Evolutionary conservation across 345 rosid species (phyloP), one percentile per base, ranked within the genome.

Genomic region (Hypericum androsaemum): DNA sequence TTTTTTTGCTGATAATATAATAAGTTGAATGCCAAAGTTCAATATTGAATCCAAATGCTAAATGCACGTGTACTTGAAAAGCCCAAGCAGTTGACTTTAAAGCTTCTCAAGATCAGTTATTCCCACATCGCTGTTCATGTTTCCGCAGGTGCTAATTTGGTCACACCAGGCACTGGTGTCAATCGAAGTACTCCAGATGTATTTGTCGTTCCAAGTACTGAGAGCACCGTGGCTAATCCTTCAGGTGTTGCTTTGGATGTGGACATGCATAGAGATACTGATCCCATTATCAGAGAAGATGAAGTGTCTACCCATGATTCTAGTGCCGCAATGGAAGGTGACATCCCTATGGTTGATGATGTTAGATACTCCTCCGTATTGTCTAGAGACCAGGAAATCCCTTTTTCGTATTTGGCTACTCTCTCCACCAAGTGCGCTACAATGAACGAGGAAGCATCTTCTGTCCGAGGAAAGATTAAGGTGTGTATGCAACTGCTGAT

Each of bases 351-450:
- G 69, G 73, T 71, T 53, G 75, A 79, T 43, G 78, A 65, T 59
- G 56, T 66, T 53, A 84, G 83, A 54, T 72, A 67, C 64, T 81
- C 89, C 13, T 71, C 69, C 39, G 47, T 78, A 47, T 49, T 74
- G 47, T 66, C 81, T 43, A 68, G 82, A 54, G 72, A 75, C 39
- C 67, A 41, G 22, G 90, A 85, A 73, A 77, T 47, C 43, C 97
- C 98, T 52, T 88, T 92, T 73, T 81, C 94, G 5, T 92, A 92
- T 77, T 71, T 92, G 32, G 89, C 97, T 45, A 81, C 82, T 60
- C 73, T 88, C 74, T 74, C 88, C 48, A 78, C 80, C 57, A 85
- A 78, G 57, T 80, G 94, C 94, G 90, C 86, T 64, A 71, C 78
- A 11, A 53, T 58, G 62, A 77, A 76, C 74, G 82, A 77, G 62